phyloP scores from a whole-genome alignment of 352 stramenopile genomes.

The Globisporangium carolinianum region DNA sequence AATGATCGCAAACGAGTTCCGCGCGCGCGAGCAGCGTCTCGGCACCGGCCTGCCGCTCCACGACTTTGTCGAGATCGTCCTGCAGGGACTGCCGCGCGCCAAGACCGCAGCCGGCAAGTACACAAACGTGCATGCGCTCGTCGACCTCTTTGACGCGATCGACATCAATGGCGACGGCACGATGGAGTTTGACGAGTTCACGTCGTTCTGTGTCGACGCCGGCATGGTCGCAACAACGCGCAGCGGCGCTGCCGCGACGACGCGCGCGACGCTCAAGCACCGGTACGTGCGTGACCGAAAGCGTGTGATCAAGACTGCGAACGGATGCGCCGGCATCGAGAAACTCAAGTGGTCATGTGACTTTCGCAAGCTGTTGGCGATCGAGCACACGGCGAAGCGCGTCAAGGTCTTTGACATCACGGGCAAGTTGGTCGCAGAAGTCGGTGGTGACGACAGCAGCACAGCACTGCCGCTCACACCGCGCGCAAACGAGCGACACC shows the following conservation, averaged over 20 bases:
- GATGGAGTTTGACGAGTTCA: constrained; percentile 86
- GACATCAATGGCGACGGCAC: constrained; percentile 83
- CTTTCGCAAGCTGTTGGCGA: constrained; percentile 51
- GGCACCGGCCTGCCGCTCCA: constrained; percentile 51
- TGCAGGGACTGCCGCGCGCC: constrained; percentile 40
- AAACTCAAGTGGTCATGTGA: constrained; percentile 65
- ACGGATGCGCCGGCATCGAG: constrained; percentile 42
- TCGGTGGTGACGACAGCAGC: constrained; percentile 19
- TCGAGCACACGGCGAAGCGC: constrained; percentile 56
- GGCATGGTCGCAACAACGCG: constrained; percentile 62
- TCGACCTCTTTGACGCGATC: constrained; percentile 83
- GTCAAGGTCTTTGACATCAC: constrained; percentile 66
- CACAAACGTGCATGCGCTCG: constrained; percentile 45
- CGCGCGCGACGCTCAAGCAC: constrained; percentile 43
- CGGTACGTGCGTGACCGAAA: constrained; percentile 56
- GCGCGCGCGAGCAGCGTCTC: constrained; percentile 49
- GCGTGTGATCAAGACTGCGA: constrained; percentile 53
- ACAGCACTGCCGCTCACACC: constrained; percentile 8
- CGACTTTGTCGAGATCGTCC: constrained; percentile 80
- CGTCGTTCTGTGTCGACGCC: constrained; percentile 80
- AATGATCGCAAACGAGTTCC: constrained; percentile 70
- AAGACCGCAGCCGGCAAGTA: constrained; percentile 39
- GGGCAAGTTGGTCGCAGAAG: constrained; percentile 45
- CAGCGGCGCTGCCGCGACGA: constrained; percentile 22
- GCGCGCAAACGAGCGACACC: constrained; percentile 8